Base-by-base conservation (phyloP, 805 yeast genomes). In the Yamadazyma olivae region DNA sequence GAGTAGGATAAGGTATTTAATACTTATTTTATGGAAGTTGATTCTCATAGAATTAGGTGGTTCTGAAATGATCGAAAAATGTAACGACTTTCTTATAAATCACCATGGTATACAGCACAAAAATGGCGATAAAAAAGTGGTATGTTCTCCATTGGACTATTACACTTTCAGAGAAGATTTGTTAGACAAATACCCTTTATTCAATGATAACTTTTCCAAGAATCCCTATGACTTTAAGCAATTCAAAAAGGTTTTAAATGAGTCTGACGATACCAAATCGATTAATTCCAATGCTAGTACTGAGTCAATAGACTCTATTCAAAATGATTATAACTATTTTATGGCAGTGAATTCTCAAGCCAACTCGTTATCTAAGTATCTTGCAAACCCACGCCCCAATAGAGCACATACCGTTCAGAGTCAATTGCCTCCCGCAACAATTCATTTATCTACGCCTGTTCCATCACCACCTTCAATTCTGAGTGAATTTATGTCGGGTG, bases 391-490 rank as follows among this genome's bases (percentile, higher is more conserved):
- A 3, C 64, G 79, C 36, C 75, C 85, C 1, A 56, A 67, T 40
- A 67, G 67, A 47, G 43, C 67, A 4, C 75, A 71, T 38, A 57
- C 70, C 5, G 48, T 67, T 4, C 64, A 68, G 32, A 59, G 68
- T 9, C 64, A 68, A 24, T 54, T 75, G 16, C 82, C 81, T 1
- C 61, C 73, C 0, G 80, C 77, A 27, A 60, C 74, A 0, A 64
- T 81, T 4, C 90, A 84, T 54, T 72, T 88, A 8, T 90, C 96
- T 0, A 87, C 96, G 0, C 96, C 95, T 0, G 84, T 83, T 1
- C 93, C 95, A 3, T 85, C 95, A 0, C 95, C 95, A 0, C 81
- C 84, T 1, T 43, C 57, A 9, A 56, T 63, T 5, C 66, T 70
- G 1, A 63, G 71, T 6, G 72, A 67, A 25, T 67, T 61, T 34